Evolutionary conservation across 208 protist species (phyloP).

Genomic region (Wallacemonas sp.): DNA sequence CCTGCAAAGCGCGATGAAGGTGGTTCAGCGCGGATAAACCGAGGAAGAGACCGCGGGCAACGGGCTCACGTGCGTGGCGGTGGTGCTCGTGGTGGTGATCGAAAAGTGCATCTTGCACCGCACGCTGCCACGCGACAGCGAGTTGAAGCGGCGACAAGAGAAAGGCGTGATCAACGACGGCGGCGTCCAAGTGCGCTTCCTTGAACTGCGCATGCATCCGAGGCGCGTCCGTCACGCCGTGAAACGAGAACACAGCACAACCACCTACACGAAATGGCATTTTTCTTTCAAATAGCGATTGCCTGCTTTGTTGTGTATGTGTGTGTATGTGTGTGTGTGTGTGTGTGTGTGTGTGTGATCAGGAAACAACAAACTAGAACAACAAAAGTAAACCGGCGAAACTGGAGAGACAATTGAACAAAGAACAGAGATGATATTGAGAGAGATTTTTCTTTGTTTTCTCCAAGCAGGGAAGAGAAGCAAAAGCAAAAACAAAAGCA

Average conservation of each 20-base stretch:
- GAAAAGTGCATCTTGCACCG: conserved; percentile 11
- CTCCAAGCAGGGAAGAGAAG: no score
- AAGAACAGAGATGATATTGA: no score
- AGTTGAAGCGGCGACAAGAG: conserved; percentile 73
- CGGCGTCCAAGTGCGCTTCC: conserved; percentile 43
- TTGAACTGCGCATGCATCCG: conserved; percentile 50
- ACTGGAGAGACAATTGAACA: no score
- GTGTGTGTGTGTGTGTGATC: no score
- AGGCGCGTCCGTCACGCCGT: conserved; percentile 42
- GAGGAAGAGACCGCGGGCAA: conserved; percentile 51
- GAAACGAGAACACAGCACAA: conserved; percentile 49
- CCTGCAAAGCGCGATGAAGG: conserved; percentile 52
- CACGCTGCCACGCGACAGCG: conserved; percentile 57
- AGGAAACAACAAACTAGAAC: no score
- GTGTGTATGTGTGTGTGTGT: no score
- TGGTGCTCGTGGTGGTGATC: conserved; percentile 7
- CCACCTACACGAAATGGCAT: conserved; percentile 32
- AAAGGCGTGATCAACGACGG: conserved; percentile 68
- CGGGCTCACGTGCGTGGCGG: conserved; percentile 10
- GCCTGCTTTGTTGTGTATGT: neutral
- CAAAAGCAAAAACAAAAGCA: conserved; percentile 1
- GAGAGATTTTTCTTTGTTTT: no score
- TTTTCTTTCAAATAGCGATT: neutral
- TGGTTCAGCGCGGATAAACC: conserved; percentile 64
- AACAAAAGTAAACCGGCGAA: no score